Base-by-base conservation (phyloP, 31 red algal genomes). In the Asparagopsis taxiformis region DNA sequence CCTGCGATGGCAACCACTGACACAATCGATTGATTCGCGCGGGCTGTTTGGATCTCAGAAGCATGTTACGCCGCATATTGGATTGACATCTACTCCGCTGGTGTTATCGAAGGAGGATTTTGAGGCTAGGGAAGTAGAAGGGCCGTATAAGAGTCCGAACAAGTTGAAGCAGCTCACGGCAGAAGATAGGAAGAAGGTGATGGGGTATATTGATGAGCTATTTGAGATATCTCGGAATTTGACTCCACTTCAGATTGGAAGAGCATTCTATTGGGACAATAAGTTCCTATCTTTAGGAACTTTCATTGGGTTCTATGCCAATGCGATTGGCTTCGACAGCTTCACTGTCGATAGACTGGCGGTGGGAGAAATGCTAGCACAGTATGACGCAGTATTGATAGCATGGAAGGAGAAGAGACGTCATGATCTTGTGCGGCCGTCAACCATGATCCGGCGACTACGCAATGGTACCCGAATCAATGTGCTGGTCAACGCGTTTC, bases 341-440 rank as follows among this genome's bases (percentile, higher is more conserved):
- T n/a, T n/a, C n/a, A n/a, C n/a, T n/a, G n/a, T n/a, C n/a, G n/a
- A n/a, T n/a, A n/a, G n/a, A 57, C 7, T 75, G 31, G 70, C 31
- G 1, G 36, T 75, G 52, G 55, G 70, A 26, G 70, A 75, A 15
- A 51, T 59, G 19, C 59, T 75, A 31, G 29, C 70, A 2, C 70
- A 75, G 70, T 51, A 75, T 49, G 76, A 80, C 30, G 62, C 76
- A 1, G 55, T 70, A 17, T 1, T 70, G 22, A 13, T 70, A 16
- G 76, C 65, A 15, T 80, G 76, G 63, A 70, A 68, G 51, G 76
- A 80, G 39, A 69, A 80, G 63, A 39, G 23, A 35, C n/a, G n/a
- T n/a, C n/a, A n/a, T n/a, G n/a, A n/a, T n/a, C n/a, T n/a, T n/a
- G n/a, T n/a, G n/a, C n/a, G n/a, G n/a, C n/a, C n/a, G n/a, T n/a